phyloP scores from a whole-genome alignment of 2,329 filamentous ascomycete genomes.

The Neofusicoccum ribis region DNA sequence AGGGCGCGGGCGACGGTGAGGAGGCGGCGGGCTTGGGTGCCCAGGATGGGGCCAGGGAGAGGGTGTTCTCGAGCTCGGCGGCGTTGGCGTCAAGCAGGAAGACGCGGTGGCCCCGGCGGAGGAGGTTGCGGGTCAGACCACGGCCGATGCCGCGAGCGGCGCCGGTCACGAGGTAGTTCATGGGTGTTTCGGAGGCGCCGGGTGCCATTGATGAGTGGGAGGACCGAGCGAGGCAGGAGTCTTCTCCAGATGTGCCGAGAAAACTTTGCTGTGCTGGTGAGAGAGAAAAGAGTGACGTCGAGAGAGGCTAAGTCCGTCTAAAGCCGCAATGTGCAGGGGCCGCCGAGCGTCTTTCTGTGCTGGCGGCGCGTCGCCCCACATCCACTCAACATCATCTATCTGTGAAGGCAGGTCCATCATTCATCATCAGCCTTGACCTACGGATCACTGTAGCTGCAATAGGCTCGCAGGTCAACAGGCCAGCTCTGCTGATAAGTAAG shows the following conservation, averaged over 20 bases:
- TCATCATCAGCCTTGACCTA: too few species aligned
- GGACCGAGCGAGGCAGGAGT: background rate
- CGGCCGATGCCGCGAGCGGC: conserved; percentile 50
- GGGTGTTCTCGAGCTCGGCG: conserved; percentile 41
- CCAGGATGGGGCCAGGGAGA: conserved; percentile 27
- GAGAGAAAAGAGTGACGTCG: background rate
- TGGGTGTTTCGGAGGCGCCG: background rate
- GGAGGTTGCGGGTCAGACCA: conserved; percentile 45
- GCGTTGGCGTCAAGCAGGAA: conserved; percentile 48
- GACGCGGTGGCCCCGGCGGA: conserved; percentile 45
- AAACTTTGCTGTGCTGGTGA: background rate
- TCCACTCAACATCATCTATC: too few species aligned
- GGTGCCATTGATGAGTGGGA: background rate
- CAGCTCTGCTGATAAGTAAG: too few species aligned
- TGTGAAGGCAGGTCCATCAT: too few species aligned
- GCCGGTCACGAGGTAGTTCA: conserved; percentile 42
- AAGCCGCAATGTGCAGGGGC: too few species aligned
- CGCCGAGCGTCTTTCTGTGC: too few species aligned
- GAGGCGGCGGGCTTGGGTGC: background rate
- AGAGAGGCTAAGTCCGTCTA: too few species aligned
- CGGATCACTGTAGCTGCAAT: too few species aligned
- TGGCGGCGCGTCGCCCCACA: too few species aligned
- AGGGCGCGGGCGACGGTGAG: conserved; percentile 13
- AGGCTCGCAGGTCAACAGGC: too few species aligned
- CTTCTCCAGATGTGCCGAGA: background rate